A percentile compares a stretch with the other conserved stretches of the same genome.
Evolutionary conservation across 1,284 basidiomycete species (phyloP).

Genomic region (Tilletia caries): DNA sequence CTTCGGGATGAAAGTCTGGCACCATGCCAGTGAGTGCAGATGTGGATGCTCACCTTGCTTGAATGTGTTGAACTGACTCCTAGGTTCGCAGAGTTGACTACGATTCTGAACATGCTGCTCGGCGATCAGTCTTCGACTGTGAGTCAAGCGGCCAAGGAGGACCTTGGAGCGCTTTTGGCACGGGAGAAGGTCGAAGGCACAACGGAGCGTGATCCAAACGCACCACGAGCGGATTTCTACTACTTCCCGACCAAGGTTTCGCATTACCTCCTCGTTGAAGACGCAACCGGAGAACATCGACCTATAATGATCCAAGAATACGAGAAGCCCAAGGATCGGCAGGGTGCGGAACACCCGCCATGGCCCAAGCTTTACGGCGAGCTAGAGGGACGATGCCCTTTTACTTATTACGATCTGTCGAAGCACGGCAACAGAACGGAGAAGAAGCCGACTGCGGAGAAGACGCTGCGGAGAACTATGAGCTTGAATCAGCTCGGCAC

Average conservation of each 20-base stretch:
- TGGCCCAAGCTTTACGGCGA: conserved; percentile 60
- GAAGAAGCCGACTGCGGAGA: conserved; percentile 16
- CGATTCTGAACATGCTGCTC: conserved; percentile 25
- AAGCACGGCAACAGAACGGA: conserved; percentile 21
- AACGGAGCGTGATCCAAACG: conserved; percentile 82
- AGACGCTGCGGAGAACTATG: conserved; percentile 65
- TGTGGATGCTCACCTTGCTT: neutral
- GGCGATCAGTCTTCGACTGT: conserved; percentile 25
- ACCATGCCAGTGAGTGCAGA: conserved; percentile 54
- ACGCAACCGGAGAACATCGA: conserved; percentile 70
- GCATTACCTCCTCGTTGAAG: conserved; percentile 84
- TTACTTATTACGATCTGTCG: conserved; percentile 42
- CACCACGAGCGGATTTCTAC: conserved; percentile 78
- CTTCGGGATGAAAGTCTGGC: conserved; percentile 88
- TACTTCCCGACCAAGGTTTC: conserved; percentile 75
- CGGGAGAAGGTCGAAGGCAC: conserved; percentile 84
- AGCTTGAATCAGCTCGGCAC: conserved; percentile 71
- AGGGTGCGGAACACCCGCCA: conserved; percentile 35
- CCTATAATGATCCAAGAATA: conserved; percentile 62
- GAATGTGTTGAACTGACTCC: neutral
- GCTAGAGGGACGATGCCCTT: conserved; percentile 54
- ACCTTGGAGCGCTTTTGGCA: conserved; percentile 66
- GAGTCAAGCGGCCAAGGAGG: conserved; percentile 21
- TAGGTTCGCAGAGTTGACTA: conserved; percentile 26
- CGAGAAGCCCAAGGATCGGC: conserved; percentile 40